Percentiles rank a stretch among this genome's conserved stretches.
Evolutionary conservation across 1,284 basidiomycete species (phyloP).

Genomic region (Puccinia hordei): DNA sequence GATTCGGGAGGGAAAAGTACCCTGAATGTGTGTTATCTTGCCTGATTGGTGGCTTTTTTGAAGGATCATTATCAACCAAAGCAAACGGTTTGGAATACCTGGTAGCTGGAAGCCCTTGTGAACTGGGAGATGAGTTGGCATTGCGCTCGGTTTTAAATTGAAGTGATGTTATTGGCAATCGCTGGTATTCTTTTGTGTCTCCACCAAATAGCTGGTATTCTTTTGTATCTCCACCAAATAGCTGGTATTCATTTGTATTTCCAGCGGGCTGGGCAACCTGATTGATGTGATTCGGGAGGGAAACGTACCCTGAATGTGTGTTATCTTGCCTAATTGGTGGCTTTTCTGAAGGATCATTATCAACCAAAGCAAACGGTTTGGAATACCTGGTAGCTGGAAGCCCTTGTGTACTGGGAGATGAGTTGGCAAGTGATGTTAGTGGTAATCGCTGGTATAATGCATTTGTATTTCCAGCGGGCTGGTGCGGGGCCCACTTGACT

Average conservation of each 20-base stretch:
- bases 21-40: background rate
- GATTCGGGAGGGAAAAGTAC: background rate
- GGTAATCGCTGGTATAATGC: background rate
- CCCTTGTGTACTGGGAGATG: background rate
- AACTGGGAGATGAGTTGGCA: background rate
- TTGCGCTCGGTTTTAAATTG: background rate
- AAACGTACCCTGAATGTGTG: background rate
- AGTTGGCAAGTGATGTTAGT: background rate
- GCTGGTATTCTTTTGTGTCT: too few relatives aligned
- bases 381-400: background rate
- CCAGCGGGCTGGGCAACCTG: too few relatives aligned
- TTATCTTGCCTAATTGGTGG: background rate
- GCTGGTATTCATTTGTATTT: too few relatives aligned
- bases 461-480: background rate
- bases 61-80: background rate
- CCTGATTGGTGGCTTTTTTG: background rate
- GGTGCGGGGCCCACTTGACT: background rate
- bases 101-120: background rate
- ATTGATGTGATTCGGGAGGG: background rate
- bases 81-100: background rate
- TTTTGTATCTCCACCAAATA: too few relatives aligned
- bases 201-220: too few relatives aligned
- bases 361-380: background rate
- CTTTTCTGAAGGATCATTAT: background rate
- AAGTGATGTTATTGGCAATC: background rate